Evolutionary conservation across 148 eudicot species (phyloP).

Genomic region (Mesembryanthemum crystallinum): DNA sequence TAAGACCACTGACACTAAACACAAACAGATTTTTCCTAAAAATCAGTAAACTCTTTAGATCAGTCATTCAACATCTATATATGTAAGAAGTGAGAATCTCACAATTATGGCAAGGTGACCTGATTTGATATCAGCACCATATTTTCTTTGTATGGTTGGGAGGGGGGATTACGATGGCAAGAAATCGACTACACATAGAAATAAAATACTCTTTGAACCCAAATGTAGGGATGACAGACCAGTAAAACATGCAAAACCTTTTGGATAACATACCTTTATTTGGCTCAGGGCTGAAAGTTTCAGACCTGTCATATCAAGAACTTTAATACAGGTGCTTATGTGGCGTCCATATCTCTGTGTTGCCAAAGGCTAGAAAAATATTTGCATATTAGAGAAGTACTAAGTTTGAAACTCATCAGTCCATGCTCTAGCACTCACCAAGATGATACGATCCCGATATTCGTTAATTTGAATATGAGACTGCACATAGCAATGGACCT

Average conservation of each 20-base stretch:
- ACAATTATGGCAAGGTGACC: background rate
- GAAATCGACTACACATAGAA: background rate
- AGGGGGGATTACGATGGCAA: background rate
- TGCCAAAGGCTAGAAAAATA: conserved; percentile 54
- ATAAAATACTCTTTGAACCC: background rate
- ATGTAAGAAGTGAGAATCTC: background rate
- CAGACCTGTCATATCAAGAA: conserved; percentile 84
- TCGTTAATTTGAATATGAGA: conserved; percentile 89
- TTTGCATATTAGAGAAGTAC: conserved; percentile 19
- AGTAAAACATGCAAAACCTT: too few relatives aligned
- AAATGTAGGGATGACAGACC: background rate
- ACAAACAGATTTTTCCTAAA: too few relatives aligned
- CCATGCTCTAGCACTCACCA: conserved; percentile 44
- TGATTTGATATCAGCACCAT: background rate
- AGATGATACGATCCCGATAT: conserved; percentile 68
- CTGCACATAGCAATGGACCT: conserved; percentile 75
- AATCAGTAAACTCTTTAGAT: too few relatives aligned
- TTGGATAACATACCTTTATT: conserved; percentile 49
- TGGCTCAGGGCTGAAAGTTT: conserved; percentile 73
- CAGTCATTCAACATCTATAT: too few relatives aligned
- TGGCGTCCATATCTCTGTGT: conserved; percentile 50
- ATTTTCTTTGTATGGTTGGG: background rate
- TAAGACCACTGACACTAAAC: too few relatives aligned
- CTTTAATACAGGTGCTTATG: conserved; percentile 64
- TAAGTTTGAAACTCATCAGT: background rate